These are phyloP conservation scores for Paramarasmius palmivorus DNA, from an alignment of 1,284 basidiomycete species.

Conservation along the genomic window DNA sequence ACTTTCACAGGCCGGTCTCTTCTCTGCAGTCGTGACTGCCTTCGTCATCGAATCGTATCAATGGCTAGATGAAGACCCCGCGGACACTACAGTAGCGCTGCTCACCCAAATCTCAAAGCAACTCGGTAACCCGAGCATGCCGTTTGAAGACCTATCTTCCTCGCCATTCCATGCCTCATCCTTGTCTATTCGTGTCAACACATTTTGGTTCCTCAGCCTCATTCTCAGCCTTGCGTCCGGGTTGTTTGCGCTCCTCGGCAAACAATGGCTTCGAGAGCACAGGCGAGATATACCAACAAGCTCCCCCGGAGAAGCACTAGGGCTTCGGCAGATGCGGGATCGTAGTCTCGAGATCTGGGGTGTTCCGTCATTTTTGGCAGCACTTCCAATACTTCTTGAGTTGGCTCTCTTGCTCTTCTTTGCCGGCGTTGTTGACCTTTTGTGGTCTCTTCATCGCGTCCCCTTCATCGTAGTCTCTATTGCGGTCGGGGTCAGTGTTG, in stretches of 20 bases:
- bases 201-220: constrained; percentile 14
- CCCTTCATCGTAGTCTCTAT: neutral
- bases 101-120: constrained; percentile 5
- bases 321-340: constrained; percentile 8
- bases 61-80: constrained; percentile 5
- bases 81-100: neutral
- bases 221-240: constrained; percentile 3
- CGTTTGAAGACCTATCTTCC: no score
- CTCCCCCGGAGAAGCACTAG: neutral
- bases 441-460: constrained; percentile 3
- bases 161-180: no score
- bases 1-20: neutral
- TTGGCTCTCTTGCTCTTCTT: constrained; percentile 8
- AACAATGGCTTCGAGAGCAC: constrained; percentile 15
- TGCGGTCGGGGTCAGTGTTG: neutral
- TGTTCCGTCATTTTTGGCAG: constrained; percentile 3
- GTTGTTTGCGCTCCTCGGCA: constrained; percentile 9
- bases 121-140: neutral
- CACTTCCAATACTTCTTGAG: constrained; percentile 9
- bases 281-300: constrained; percentile 1
- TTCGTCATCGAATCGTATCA: constrained; percentile 9
- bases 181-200: constrained; percentile 4
- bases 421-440: constrained; percentile 4
- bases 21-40: constrained; percentile 7
- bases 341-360: constrained; percentile 3